Base-by-base conservation (phyloP, 1,139 yeast species). In the Pichia sp. region DNA sequence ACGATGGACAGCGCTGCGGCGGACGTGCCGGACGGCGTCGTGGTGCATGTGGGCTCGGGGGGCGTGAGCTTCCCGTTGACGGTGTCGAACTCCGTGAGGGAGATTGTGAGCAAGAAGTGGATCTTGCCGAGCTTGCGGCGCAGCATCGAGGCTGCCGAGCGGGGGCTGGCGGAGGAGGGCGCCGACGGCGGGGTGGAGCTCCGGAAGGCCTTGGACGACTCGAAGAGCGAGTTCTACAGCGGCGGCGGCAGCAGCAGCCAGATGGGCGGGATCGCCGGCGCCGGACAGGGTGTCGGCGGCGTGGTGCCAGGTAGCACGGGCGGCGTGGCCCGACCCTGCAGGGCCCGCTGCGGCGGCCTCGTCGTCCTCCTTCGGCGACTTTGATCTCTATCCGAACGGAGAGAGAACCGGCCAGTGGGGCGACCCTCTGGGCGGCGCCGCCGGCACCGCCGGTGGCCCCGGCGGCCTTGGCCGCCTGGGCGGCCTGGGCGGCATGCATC, bases 401-500 rank as follows among this genome's bases (percentile, higher is more conserved):
- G 47, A 34, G 13, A 43, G 44, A 15, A 16, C 8, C 13, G 42
- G 45, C 19, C 43, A 15, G 36, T 44, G 44, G 36, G 40, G 26
- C 30, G 38, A 29, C 31, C 51, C 51, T n/a, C n/a, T 41, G n/a
- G 40, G 45, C 16, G 32, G 36, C 5, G 23, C 40, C 6, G 26
- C 44, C 26, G 34, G 31, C 26, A 56, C 77, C 48, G 86, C 85
- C 0, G 78, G 76, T 47, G 67, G 72, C 23, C 19, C n/a, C 3
- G 41, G 45, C 3, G 45, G 30, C 5, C n/a, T 26, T 6, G 32
- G 36, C 8, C 26, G 26, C 26, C 26, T 23, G 26, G 26, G 26
- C 4, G 52, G 62, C 1, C 58, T 58, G 34, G 80, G 81, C 4
- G 85, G 85, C 0, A 81, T 82, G 86, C 70, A 78, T 57, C 83